Evolutionary conservation across 2,329 filamentous ascomycete genomes (phyloP).

Genomic region (Aspergillus puulaauensis): DNA sequence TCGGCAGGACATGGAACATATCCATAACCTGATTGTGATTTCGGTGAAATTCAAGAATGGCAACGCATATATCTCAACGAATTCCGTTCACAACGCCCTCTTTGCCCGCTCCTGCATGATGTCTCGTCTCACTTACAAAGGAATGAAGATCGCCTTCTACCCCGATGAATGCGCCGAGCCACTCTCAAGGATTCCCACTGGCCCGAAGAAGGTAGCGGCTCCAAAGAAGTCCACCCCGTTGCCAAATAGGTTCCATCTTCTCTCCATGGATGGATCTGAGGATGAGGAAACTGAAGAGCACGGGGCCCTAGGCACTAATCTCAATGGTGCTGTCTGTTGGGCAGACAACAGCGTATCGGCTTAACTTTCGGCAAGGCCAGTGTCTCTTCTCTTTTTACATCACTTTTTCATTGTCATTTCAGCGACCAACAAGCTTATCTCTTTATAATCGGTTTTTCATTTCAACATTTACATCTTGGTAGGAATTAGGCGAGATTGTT

Average conservation of each 20-base stretch:
- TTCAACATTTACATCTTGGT: not conserved
- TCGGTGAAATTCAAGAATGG: constrained; percentile 59
- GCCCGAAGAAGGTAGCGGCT: constrained; percentile 27
- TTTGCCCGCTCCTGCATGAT: constrained; percentile 79
- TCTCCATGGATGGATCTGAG: constrained; percentile 52
- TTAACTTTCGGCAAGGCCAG: not conserved
- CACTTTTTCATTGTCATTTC: not conserved
- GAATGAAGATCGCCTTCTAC: constrained; percentile 68
- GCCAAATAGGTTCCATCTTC: constrained; percentile 63
- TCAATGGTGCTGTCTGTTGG: constrained; percentile 17
- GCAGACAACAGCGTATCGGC: constrained; percentile 17
- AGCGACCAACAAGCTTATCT: not conserved
- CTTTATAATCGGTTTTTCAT: not conserved
- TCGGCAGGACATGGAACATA: constrained; percentile 75
- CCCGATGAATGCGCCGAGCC: constrained; percentile 70
- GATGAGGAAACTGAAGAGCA: constrained; percentile 34
- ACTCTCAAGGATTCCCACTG: constrained; percentile 42
- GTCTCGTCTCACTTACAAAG: constrained; percentile 65
- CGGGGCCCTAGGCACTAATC: constrained; percentile 12
- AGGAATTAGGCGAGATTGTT: constrained; percentile 2
- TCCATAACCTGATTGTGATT: constrained; percentile 74
- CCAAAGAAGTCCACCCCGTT: constrained; percentile 34
- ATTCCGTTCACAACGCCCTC: constrained; percentile 73
- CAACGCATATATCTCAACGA: constrained; percentile 69
- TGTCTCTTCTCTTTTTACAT: not conserved